Evolutionary conservation across 176 grass and related monocot genomes (phyloP).

Genomic region (Eremochloa ophiuroides): DNA sequence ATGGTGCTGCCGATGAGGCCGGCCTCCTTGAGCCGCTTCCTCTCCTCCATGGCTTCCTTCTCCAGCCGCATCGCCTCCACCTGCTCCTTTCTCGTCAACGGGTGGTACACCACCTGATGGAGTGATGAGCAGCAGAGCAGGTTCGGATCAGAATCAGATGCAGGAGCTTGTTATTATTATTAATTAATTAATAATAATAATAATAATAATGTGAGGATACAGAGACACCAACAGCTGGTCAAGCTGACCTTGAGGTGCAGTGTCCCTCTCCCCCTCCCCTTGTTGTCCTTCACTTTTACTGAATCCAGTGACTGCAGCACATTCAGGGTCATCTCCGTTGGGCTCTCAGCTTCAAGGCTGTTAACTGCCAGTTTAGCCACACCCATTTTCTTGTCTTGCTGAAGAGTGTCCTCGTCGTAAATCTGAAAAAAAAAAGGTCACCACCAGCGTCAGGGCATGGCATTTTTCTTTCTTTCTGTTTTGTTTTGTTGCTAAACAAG

Average conservation of each 20-base stretch:
- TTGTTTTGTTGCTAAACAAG: neutral
- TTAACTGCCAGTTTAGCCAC: slow-evolving; percentile 33
- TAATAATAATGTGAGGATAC: too few relatives aligned
- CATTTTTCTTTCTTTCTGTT: neutral
- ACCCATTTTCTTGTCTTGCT: slow-evolving; percentile 47
- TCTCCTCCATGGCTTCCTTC: slow-evolving; percentile 15
- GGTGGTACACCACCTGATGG: slow-evolving; percentile 11
- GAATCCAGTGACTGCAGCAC: slow-evolving; percentile 52
- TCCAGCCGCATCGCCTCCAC: neutral
- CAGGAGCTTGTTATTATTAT: neutral
- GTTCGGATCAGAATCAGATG: neutral
- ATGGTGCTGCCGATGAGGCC: neutral
- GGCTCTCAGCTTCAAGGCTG: slow-evolving; percentile 33
- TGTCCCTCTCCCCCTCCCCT: slow-evolving; percentile 55
- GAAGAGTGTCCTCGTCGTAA: slow-evolving; percentile 53
- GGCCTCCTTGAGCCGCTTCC: slow-evolving; percentile 14
- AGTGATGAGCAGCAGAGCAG: too few relatives aligned
- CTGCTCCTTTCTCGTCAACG: slow-evolving; percentile 12
- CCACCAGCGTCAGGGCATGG: neutral
- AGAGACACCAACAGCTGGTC: neutral
- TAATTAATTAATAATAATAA: too few relatives aligned
- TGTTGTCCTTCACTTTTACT: slow-evolving; percentile 50
- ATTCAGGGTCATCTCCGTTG: slow-evolving; percentile 42
- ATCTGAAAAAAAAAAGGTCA: slow-evolving; percentile 28
- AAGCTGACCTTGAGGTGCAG: slow-evolving; percentile 37